A percentile compares a stretch with the other conserved stretches of the same genome.
These are phyloP conservation scores for Nannochloropsis oceanica DNA, from an alignment of 108 stramenopile genomes.

Conservation along the genomic window DNA sequence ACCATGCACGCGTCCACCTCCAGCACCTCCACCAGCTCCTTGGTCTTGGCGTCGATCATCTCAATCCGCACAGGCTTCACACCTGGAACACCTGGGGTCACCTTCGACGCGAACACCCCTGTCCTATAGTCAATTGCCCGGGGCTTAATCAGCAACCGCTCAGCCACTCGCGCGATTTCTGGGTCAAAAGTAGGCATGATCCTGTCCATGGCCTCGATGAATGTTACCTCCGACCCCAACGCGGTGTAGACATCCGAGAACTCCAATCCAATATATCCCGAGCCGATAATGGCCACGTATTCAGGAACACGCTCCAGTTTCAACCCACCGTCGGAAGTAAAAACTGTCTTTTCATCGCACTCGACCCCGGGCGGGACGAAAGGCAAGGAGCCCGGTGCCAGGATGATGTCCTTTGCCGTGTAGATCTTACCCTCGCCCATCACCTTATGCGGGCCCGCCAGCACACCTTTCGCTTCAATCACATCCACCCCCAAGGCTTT, in stretches of 20 bases:
- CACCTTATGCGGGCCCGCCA: constrained; percentile 72
- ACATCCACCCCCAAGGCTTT: constrained; percentile 71
- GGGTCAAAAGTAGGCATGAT: constrained; percentile 94
- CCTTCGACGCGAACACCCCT: constrained; percentile 43
- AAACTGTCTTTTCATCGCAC: constrained; percentile 91
- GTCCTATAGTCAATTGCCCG: constrained; percentile 81
- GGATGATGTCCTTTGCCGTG: constrained; percentile 71
- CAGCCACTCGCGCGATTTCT: constrained; percentile 90
- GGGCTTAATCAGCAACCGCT: constrained; percentile 78
- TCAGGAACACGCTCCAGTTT: constrained; percentile 74
- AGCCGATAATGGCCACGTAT: constrained; percentile 94
- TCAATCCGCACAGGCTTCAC: constrained; percentile 93
- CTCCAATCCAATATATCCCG: constrained; percentile 96
- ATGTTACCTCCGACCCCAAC: constrained; percentile 85
- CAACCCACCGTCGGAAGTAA: constrained; percentile 88
- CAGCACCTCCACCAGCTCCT: constrained; percentile 91
- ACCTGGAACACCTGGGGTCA: constrained; percentile 84
- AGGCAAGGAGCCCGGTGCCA: constrained; percentile 92
- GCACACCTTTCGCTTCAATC: constrained; percentile 52
- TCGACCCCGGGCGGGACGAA: constrained; percentile 89
- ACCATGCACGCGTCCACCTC: constrained; percentile 95
- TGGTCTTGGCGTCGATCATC: constrained; percentile 96
- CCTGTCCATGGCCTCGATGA: constrained; percentile 72
- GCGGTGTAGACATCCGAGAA: constrained; percentile 97
- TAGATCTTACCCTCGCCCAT: constrained; percentile 59